A percentile compares a stretch with the other conserved stretches of the same genome.
Conservation (phyloP, 345 rosid species). For the Stellera chamaejasme region DNA sequence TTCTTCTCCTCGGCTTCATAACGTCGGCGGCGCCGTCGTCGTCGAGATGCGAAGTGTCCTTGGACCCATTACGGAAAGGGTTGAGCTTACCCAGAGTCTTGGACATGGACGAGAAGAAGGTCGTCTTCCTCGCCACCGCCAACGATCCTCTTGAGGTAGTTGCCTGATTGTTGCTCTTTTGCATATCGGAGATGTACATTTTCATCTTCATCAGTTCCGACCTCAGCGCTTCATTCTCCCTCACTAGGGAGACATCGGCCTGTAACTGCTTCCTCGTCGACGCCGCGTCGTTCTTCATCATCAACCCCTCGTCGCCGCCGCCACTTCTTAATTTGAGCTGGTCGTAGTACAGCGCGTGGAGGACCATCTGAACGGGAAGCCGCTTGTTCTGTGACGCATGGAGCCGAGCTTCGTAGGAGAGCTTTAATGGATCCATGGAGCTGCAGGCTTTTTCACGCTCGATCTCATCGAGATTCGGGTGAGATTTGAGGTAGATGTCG, state of each 20-base stretch:
- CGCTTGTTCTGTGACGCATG: slow-evolving; percentile 97
- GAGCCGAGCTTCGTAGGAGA: slow-evolving; percentile 85
- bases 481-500: slow-evolving; percentile 77
- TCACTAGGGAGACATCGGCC: slow-evolving; percentile 53
- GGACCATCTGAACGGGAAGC: slow-evolving; percentile 74
- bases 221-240: slow-evolving; percentile 81
- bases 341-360: slow-evolving; percentile 84
- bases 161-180: slow-evolving; percentile 32
- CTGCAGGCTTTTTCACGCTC: slow-evolving; percentile 88
- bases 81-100: slow-evolving; percentile 79
- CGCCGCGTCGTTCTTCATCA: slow-evolving; percentile 28
- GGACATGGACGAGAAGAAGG: slow-evolving; percentile 79
- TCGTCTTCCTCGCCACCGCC: slow-evolving; percentile 23
- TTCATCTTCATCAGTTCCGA: slow-evolving; percentile 87
- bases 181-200: slow-evolving; percentile 51
- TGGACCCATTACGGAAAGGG: slow-evolving; percentile 79
- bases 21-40: slow-evolving; percentile 40
- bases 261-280: slow-evolving; percentile 50
- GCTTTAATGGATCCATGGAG: slow-evolving; percentile 78
- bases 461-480: slow-evolving; percentile 85
- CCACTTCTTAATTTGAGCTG: slow-evolving; percentile 87
- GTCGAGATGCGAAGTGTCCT: slow-evolving; percentile 73
- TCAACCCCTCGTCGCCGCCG: not conserved
- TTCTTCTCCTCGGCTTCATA: slow-evolving; percentile 86
- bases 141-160: slow-evolving; percentile 19